phyloP scores from a whole-genome alignment of 2,329 filamentous ascomycete species.

The Ophiostoma triangulosporum region DNA sequence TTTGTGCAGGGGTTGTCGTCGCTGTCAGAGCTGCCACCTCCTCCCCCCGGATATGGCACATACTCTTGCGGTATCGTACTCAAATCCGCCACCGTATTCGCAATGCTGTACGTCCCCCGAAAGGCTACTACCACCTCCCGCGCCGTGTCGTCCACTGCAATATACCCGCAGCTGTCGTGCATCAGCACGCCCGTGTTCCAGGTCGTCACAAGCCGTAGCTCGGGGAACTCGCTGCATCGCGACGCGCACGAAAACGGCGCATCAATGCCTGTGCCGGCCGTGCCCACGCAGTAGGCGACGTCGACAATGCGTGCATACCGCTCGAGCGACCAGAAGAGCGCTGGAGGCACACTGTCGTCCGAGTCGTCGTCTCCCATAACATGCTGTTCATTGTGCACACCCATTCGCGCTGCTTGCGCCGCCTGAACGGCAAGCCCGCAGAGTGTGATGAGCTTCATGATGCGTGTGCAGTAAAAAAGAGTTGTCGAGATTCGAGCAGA shows the following conservation, averaged over 20 bases:
- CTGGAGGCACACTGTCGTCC: slow-evolving; percentile 31
- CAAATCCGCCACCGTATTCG: slow-evolving; percentile 82
- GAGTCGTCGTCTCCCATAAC: background rate
- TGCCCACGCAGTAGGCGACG: slow-evolving; percentile 86
- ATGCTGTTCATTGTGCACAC: background rate
- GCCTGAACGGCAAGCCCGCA: background rate
- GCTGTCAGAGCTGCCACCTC: slow-evolving; percentile 14
- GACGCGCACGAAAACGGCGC: slow-evolving; percentile 77
- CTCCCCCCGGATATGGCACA: slow-evolving; percentile 56
- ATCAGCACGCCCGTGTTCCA: slow-evolving; percentile 85
- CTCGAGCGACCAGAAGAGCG: slow-evolving; percentile 70
- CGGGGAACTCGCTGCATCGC: slow-evolving; percentile 71
- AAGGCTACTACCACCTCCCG: slow-evolving; percentile 66
- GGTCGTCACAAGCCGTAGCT: slow-evolving; percentile 64
- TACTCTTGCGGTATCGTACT: slow-evolving; percentile 84
- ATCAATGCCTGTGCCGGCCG: slow-evolving; percentile 68
- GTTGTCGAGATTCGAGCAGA: too few relatives aligned
- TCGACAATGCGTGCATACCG: slow-evolving; percentile 85
- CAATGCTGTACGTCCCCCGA: slow-evolving; percentile 84
- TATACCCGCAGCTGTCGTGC: slow-evolving; percentile 85
- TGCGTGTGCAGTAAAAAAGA: background rate
- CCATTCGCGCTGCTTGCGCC: background rate
- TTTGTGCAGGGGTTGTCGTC: slow-evolving; percentile 46
- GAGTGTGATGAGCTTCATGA: background rate
- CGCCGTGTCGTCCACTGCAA: slow-evolving; percentile 63